These are phyloP conservation scores for Saturnispora hagleri DNA, from an alignment of 805 yeast genomes.

Conservation along the genomic window DNA sequence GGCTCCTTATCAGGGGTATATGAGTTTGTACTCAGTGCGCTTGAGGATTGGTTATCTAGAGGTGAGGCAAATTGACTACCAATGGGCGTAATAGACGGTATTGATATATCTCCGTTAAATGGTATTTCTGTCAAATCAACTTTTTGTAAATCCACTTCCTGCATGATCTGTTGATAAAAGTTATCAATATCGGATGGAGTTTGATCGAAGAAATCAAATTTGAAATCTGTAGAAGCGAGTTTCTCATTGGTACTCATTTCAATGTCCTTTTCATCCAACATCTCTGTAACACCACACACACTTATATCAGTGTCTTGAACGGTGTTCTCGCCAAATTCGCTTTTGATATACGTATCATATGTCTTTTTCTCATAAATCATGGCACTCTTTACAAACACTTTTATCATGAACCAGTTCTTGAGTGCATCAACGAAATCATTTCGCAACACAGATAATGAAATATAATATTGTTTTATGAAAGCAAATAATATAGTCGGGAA, in stretches of 20 bases:
- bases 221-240: neutral
- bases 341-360: slow-evolving; percentile 13
- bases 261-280: slow-evolving; percentile 1
- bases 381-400: slow-evolving; percentile 24
- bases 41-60: neutral
- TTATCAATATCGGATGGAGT: slow-evolving; percentile 2
- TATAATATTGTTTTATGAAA: slow-evolving; percentile 22
- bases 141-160: slow-evolving; percentile 1
- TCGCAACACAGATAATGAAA: slow-evolving; percentile 16
- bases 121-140: slow-evolving; percentile 1
- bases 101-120: neutral
- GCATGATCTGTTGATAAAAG: slow-evolving; percentile 6
- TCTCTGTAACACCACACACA: neutral
- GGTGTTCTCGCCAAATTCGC: neutral
- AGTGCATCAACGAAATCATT: slow-evolving; percentile 18
- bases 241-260: neutral
- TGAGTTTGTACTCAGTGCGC: neutral
- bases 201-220: slow-evolving; percentile 2
- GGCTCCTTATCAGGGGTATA: neutral
- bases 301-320: neutral
- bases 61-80: neutral
- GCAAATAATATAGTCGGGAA: slow-evolving; percentile 23
- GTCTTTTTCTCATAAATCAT: slow-evolving; percentile 14
- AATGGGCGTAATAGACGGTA: neutral
- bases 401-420: slow-evolving; percentile 19